These are phyloP conservation scores for Plicaturopsis crispa DNA, from an alignment of 768 basidiomycete species.

Conservation along the genomic window DNA sequence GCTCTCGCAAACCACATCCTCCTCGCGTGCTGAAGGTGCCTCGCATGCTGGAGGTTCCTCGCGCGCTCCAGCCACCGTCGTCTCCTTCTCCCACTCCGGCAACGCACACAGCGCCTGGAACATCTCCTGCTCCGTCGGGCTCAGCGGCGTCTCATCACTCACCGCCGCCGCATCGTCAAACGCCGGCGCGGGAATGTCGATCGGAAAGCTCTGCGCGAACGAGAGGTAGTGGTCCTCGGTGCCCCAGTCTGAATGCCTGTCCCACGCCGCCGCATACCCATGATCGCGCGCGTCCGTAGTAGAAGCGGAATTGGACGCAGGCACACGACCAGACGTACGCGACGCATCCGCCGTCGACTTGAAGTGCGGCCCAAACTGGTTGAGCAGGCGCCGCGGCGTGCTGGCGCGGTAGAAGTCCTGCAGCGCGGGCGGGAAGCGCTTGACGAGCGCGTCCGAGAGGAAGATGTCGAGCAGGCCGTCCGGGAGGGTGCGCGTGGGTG, in stretches of 20 bases:
- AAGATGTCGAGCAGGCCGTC: slow-evolving; percentile 40
- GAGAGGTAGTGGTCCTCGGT: slow-evolving; percentile 18
- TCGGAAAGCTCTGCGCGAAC: too few species aligned
- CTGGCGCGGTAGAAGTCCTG: slow-evolving; percentile 49
- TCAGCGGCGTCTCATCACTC: slow-evolving; percentile 52
- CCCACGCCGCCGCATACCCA: slow-evolving; percentile 12
- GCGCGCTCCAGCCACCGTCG: slow-evolving; percentile 1
- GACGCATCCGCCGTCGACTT: slow-evolving; percentile 39
- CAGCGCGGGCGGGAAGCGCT: slow-evolving; percentile 55
- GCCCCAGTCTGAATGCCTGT: slow-evolving; percentile 11
- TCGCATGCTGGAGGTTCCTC: slow-evolving; percentile 1
- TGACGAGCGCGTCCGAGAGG: slow-evolving; percentile 52
- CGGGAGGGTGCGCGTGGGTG: too few species aligned
- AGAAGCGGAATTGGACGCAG: neutral
- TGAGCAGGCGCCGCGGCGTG: slow-evolving; percentile 36
- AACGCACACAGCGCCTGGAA: slow-evolving; percentile 57
- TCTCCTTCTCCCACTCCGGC: slow-evolving; percentile 45
- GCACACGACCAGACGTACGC: too few species aligned
- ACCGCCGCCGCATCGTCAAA: slow-evolving; percentile 9
- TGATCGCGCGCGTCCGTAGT: neutral
- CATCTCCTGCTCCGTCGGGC: slow-evolving; percentile 63
- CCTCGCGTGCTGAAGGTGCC: slow-evolving; percentile 3
- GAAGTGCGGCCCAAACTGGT: slow-evolving; percentile 63
- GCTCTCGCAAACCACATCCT: slow-evolving; percentile 1
- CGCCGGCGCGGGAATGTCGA: too few species aligned